Conservation (phyloP, 805 yeast species). For the Scheffersomyces amazonensis region DNA sequence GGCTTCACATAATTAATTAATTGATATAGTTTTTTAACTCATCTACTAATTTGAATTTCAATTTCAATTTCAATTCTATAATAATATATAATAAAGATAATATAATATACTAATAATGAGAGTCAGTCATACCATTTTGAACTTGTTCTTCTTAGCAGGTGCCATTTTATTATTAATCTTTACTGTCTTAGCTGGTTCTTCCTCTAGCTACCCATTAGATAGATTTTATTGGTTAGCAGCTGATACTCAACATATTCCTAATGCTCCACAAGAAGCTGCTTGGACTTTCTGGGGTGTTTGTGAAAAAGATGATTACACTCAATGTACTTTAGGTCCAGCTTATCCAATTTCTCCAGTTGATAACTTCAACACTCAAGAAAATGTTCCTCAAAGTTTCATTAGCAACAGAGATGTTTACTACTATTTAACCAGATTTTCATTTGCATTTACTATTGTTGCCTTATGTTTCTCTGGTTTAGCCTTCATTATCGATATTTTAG, state of each 20-base stretch:
- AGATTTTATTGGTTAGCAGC: slow-evolving; percentile 80
- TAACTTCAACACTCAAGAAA: slow-evolving; percentile 56
- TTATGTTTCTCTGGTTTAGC: slow-evolving; percentile 63
- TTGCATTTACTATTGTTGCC: slow-evolving; percentile 59
- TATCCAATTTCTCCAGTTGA: slow-evolving; percentile 79
- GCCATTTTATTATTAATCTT: slow-evolving; percentile 47
- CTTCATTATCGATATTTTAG: slow-evolving; percentile 51
- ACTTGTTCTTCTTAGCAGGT: slow-evolving; percentile 41
- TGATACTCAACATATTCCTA: slow-evolving; percentile 55
- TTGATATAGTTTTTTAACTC: too few species aligned
- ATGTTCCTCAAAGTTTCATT: slow-evolving; percentile 54
- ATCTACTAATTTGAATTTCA: too few species aligned
- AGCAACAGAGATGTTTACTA: slow-evolving; percentile 54
- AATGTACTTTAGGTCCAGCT: slow-evolving; percentile 62
- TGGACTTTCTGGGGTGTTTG: slow-evolving; percentile 86
- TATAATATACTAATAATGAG: slow-evolving; percentile 23
- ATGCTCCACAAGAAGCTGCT: slow-evolving; percentile 52
- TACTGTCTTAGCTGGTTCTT: slow-evolving; percentile 65
- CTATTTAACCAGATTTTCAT: slow-evolving; percentile 65
- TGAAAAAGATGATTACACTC: slow-evolving; percentile 53
- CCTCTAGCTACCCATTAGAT: slow-evolving; percentile 56
- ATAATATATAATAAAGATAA: too few species aligned
- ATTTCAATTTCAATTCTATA: too few species aligned
- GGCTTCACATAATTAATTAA: too few species aligned
- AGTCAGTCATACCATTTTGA: slow-evolving; percentile 27